phyloP scores from a whole-genome alignment of 1,139 yeast species.

The Saccharomyces hybrid region DNA sequence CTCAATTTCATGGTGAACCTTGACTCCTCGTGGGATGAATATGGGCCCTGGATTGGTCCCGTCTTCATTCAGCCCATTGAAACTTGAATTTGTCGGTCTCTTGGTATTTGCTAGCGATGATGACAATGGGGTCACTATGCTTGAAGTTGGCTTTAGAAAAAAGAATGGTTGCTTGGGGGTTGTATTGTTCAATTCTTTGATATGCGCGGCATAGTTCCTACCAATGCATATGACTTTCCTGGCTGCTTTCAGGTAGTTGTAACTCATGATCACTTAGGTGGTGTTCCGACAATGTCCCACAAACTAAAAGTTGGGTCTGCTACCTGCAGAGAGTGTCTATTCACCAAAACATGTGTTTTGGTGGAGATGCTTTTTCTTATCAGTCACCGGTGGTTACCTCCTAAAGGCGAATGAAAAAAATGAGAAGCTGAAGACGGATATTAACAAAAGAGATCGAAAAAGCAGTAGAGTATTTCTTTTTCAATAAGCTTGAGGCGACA shows the following conservation, averaged over 20 bases:
- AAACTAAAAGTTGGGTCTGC: too few relatives aligned
- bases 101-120: slow-evolving; percentile 4
- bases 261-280: slow-evolving; percentile 28
- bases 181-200: slow-evolving; percentile 75
- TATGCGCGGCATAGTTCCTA: slow-evolving; percentile 92
- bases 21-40: slow-evolving; percentile 70
- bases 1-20: slow-evolving; percentile 90
- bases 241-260: slow-evolving; percentile 55
- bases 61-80: slow-evolving; percentile 21
- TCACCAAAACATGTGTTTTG: not conserved
- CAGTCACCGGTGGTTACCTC: not conserved
- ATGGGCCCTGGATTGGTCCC: slow-evolving; percentile 56
- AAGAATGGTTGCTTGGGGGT: slow-evolving; percentile 82
- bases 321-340: too few relatives aligned
- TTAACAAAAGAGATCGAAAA: not conserved
- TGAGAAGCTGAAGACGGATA: not conserved
- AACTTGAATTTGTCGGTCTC: slow-evolving; percentile 11
- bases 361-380: not conserved
- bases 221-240: slow-evolving; percentile 90
- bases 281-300: too few relatives aligned
- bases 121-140: slow-evolving; percentile 40
- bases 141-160: slow-evolving; percentile 78
- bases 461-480: not conserved
- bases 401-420: not conserved
- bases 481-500: too few relatives aligned